These are phyloP conservation scores for Escallonia rubra DNA, from an alignment of 129 eudicot species.

Conservation along the genomic window DNA sequence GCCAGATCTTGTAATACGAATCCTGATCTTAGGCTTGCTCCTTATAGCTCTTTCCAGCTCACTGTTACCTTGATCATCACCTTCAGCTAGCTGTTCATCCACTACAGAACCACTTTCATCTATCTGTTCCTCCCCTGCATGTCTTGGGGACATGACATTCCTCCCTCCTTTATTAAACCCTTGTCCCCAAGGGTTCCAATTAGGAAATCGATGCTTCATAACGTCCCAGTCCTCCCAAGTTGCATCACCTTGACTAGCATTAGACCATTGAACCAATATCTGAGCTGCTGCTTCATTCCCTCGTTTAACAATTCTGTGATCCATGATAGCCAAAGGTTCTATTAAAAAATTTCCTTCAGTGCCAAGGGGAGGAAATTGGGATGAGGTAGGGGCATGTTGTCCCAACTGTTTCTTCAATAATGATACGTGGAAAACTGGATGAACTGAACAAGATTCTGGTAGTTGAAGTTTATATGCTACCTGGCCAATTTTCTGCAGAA, in stretches of 20 bases:
- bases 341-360: background rate
- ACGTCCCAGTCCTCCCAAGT: background rate
- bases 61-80: no score
- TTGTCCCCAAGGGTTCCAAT: constrained; percentile 1
- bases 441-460: background rate
- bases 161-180: background rate
- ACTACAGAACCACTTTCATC: no score
- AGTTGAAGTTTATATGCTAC: background rate
- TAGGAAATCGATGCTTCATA: background rate
- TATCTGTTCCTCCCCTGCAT: no score
- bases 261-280: background rate
- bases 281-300: background rate
- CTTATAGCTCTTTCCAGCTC: no score
- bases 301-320: background rate
- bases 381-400: background rate
- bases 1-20: no score
- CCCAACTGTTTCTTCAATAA: background rate
- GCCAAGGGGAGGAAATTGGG: background rate
- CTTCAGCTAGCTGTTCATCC: no score
- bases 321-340: background rate
- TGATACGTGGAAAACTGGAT: background rate
- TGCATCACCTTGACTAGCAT: background rate
- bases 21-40: no score
- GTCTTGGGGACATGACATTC: no score
- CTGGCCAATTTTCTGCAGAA: background rate